Conservation (phyloP, 352 stramenopile species). For the Saprolegnia parasitica region DNA sequence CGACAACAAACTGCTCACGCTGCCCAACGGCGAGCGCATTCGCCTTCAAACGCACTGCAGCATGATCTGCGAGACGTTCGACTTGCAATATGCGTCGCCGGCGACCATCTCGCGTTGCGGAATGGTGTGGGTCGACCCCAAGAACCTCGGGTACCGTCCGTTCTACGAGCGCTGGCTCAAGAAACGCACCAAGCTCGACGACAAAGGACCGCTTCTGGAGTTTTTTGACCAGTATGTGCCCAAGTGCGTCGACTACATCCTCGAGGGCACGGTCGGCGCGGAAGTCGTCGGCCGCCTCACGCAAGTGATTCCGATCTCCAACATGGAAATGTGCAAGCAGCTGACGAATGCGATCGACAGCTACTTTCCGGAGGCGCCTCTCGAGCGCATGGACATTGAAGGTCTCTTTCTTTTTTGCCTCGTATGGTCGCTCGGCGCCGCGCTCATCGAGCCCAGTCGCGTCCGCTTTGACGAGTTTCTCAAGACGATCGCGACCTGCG, state of each 20-base stretch:
- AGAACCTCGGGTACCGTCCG: slow-evolving; percentile 92
- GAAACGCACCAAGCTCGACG: slow-evolving; percentile 60
- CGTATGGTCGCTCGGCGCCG: slow-evolving; percentile 89
- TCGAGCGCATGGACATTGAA: slow-evolving; percentile 76
- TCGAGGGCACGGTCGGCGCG: slow-evolving; percentile 84
- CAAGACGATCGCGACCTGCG: slow-evolving; percentile 73
- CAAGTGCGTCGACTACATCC: slow-evolving; percentile 89
- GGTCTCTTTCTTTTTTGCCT: slow-evolving; percentile 91
- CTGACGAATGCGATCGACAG: slow-evolving; percentile 89
- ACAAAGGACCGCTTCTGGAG: slow-evolving; percentile 58
- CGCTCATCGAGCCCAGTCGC: slow-evolving; percentile 73
- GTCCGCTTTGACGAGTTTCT: slow-evolving; percentile 89
- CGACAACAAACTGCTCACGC: slow-evolving; percentile 93
- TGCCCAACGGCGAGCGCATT: slow-evolving; percentile 95
- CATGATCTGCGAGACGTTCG: slow-evolving; percentile 95
- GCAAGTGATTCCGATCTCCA: slow-evolving; percentile 91
- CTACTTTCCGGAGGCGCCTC: slow-evolving; percentile 60
- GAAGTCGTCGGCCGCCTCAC: slow-evolving; percentile 87
- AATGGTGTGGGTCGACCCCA: slow-evolving; percentile 96
- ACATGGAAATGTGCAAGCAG: slow-evolving; percentile 95
- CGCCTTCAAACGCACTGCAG: slow-evolving; percentile 87
- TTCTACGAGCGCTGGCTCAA: slow-evolving; percentile 95
- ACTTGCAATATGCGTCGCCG: slow-evolving; percentile 93
- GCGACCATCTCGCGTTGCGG: slow-evolving; percentile 93
- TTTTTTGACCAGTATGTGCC: slow-evolving; percentile 94